Base-by-base conservation (phyloP, 805 yeast genomes). In the Priceomyces melissophilus region DNA sequence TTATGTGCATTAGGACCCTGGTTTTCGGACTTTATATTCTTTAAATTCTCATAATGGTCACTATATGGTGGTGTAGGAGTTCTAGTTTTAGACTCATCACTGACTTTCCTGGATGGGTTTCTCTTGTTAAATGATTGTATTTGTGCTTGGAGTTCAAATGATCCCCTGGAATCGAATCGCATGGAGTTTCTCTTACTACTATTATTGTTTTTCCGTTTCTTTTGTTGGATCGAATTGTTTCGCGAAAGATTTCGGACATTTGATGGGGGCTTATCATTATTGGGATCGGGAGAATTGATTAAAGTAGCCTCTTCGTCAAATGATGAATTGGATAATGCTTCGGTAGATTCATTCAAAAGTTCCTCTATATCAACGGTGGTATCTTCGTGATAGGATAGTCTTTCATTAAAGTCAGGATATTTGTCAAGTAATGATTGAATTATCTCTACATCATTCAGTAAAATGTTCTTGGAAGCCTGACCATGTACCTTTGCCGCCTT, bases 401-500 rank as follows among this genome's bases (percentile, higher is more conserved):
- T 57, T 11, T 63, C 63, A 34, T 43, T 54, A 33, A 61, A 62
- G 41, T 66, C 73, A 28, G 66, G 71, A 40, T 60, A 49, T 33
- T 61, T 61, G 10, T 61, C 67, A 34, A 71, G 44, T 25, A 73
- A 62, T 17, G 61, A 43, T 16, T 54, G 63, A 44, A 81, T 63
- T 14, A 73, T 61, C 6, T 67, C 69, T 35, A 73, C 73, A 41
- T 78, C 73, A 38, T 76, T 74, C 30, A 61, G 65, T 35, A 80
- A 54, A 2, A 78, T 52, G 2, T 57, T 46, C 40, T 70, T 65
- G 3, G 78, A 63, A 35, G 76, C 76, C 39, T 63, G 66, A n/a
- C 79, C 78, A 46, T 78, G 81, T 13, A 61, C 50, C 39, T 67
- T 71, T 2, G 81, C 63, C 2, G 69, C 67, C 16, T 57, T 56